Conservation (phyloP, 768 basidiomycete genomes). For the Dendrothele bispora region DNA sequence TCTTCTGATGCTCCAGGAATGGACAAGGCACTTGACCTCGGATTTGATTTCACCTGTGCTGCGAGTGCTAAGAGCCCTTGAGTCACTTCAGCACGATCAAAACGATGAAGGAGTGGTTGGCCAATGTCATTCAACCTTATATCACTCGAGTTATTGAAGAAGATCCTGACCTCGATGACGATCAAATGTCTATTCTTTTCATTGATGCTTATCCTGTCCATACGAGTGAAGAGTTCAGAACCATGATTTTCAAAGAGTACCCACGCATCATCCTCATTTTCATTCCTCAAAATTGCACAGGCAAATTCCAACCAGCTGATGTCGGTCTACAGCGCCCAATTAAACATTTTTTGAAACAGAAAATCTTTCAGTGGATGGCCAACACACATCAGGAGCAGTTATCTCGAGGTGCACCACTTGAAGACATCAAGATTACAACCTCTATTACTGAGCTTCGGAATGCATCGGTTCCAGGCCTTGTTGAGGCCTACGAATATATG, state of each 20-base stretch:
- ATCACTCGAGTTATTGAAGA: slow-evolving; percentile 8
- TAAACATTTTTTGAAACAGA: slow-evolving; percentile 16
- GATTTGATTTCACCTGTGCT: slow-evolving; percentile 22
- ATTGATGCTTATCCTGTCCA: slow-evolving; percentile 21
- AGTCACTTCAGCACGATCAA: slow-evolving; percentile 27
- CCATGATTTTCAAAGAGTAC: neutral
- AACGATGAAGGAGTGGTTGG: slow-evolving; percentile 24
- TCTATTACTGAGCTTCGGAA: neutral
- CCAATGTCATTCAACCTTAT: slow-evolving; percentile 15
- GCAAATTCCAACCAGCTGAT: slow-evolving; percentile 21
- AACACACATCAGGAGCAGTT: slow-evolving; percentile 1
- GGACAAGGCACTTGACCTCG: slow-evolving; percentile 6
- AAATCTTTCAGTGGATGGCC: slow-evolving; percentile 2
- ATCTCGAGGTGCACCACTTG: neutral
- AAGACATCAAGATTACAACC: neutral
- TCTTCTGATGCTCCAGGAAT: slow-evolving; percentile 6
- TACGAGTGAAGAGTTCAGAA: slow-evolving; percentile 11
- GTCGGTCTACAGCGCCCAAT: slow-evolving; percentile 20
- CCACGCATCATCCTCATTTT: slow-evolving; percentile 14
- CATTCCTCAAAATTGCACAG: slow-evolving; percentile 20
- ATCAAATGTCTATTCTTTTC: slow-evolving; percentile 13
- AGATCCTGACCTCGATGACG: slow-evolving; percentile 7
- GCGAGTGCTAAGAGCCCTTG: slow-evolving; percentile 15
- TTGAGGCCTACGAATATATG: neutral
- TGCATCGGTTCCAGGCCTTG: neutral